Conservation (phyloP, 1,139 yeast species). For the Kurtzmaniella quercitrusa region DNA sequence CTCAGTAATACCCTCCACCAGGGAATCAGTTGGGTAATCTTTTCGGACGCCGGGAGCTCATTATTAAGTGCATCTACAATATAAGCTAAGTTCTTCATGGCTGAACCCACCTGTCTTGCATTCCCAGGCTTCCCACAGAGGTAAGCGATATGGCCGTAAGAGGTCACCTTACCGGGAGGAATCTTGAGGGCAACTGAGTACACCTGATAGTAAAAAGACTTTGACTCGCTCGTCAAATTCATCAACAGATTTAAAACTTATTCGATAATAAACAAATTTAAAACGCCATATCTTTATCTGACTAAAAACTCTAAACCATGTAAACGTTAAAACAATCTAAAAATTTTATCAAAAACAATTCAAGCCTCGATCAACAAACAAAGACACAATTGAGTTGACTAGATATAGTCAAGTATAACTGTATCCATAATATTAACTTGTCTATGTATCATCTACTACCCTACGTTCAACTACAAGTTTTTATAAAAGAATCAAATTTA, state of each 20-base stretch:
- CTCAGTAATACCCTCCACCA: conserved; percentile 80
- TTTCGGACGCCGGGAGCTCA: conserved; percentile 14
- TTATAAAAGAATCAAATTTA: background rate
- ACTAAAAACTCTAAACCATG: no score
- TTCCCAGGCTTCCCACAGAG: conserved; percentile 59
- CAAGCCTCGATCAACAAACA: no score
- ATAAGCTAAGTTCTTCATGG: conserved; percentile 45
- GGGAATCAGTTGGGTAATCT: conserved; percentile 35
- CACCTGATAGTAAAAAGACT: conserved; percentile 59
- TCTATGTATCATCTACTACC: no score
- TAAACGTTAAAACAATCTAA: no score
- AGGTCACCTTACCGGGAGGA: conserved; percentile 65
- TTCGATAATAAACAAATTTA: no score
- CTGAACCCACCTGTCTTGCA: conserved; percentile 70
- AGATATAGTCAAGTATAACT: no score
- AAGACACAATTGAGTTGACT: no score
- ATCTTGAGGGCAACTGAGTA: conserved; percentile 50
- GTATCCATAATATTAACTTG: no score
- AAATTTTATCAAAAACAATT: no score
- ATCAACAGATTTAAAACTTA: conserved; percentile 8
- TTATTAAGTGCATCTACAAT: conserved; percentile 21
- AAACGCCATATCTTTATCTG: no score
- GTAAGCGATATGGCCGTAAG: conserved; percentile 71
- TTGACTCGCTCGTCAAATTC: conserved; percentile 43
- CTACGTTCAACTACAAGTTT: background rate